Evolutionary conservation across 768 basidiomycete genomes (phyloP).

Genomic region (Aureoboletus auriporus): DNA sequence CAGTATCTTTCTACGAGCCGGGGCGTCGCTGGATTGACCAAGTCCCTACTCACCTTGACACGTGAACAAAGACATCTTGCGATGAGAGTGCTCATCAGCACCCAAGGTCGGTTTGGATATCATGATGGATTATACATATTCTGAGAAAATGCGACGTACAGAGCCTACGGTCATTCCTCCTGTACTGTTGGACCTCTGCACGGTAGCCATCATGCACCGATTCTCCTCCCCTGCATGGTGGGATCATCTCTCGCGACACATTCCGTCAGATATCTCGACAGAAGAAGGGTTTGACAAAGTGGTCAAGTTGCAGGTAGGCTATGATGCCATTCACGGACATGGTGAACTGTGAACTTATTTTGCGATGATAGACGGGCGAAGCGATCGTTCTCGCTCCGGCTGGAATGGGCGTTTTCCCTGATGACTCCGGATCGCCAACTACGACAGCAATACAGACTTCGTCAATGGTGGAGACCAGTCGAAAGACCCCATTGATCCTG

Average conservation of each 20-base stretch:
- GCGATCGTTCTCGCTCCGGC: slow-evolving; percentile 62
- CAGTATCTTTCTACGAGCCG: slow-evolving; percentile 52
- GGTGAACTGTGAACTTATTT: not conserved
- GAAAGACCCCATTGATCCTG: slow-evolving; percentile 19
- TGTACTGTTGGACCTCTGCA: slow-evolving; percentile 59
- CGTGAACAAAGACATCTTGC: slow-evolving; percentile 65
- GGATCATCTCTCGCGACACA: slow-evolving; percentile 58
- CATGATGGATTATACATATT: no score
- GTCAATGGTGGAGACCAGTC: not conserved
- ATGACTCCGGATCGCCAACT: not conserved
- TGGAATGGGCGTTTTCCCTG: slow-evolving; percentile 42
- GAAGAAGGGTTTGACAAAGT: slow-evolving; percentile 59
- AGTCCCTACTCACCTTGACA: slow-evolving; percentile 50
- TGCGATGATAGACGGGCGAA: slow-evolving; percentile 51
- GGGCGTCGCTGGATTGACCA: slow-evolving; percentile 49
- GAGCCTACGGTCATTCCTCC: slow-evolving; percentile 68
- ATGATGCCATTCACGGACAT: not conserved
- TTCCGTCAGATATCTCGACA: slow-evolving; percentile 52
- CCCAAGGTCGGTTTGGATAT: slow-evolving; percentile 48
- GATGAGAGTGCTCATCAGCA: slow-evolving; percentile 70
- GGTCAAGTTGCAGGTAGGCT: slow-evolving; percentile 53
- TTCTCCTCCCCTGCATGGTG: slow-evolving; percentile 74
- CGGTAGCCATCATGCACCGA: slow-evolving; percentile 56
- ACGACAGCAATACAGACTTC: not conserved
- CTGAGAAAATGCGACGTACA: slow-evolving; percentile 21